Evolutionary conservation across 208 protist genomes (phyloP).

Genomic region (Trypanosomatidae sp.): DNA sequence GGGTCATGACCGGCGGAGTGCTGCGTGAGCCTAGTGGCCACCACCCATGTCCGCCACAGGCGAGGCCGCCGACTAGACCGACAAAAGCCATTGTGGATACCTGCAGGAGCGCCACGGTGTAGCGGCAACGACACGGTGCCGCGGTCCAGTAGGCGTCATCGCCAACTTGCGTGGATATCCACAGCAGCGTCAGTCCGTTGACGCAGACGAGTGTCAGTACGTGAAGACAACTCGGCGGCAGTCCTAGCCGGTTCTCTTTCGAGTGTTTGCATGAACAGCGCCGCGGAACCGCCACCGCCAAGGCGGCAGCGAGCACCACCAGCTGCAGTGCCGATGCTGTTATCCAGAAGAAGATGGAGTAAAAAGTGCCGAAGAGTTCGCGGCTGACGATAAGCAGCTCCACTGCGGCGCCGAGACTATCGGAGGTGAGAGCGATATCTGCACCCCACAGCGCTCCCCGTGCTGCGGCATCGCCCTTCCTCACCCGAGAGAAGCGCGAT

Average conservation of each 20-base stretch:
- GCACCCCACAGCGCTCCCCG: slow-evolving; percentile 20
- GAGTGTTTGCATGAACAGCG: background rate
- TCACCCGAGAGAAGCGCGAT: slow-evolving; percentile 77
- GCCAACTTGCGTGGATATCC: slow-evolving; percentile 1
- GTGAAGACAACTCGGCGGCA: slow-evolving; percentile 6
- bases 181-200: background rate
- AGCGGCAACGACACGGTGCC: background rate
- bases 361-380: slow-evolving; percentile 14
- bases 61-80: slow-evolving; percentile 1
- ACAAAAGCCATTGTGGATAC: slow-evolving; percentile 3
- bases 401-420: background rate
- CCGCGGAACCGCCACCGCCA: slow-evolving; percentile 10
- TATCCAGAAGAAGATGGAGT: slow-evolving; percentile 14
- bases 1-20: background rate
- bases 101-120: slow-evolving; percentile 5
- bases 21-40: background rate
- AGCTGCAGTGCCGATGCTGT: slow-evolving; percentile 10
- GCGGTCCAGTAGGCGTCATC: background rate
- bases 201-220: background rate
- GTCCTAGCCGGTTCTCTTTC: background rate
- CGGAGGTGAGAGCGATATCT: slow-evolving; percentile 20
- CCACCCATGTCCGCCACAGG: background rate
- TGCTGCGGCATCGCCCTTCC: background rate
- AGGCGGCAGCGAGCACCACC: slow-evolving; percentile 9
- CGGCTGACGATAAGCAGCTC: slow-evolving; percentile 15